Base-by-base conservation (phyloP, 2,329 filamentous ascomycete species). In the Dactylellina cionopaga region DNA sequence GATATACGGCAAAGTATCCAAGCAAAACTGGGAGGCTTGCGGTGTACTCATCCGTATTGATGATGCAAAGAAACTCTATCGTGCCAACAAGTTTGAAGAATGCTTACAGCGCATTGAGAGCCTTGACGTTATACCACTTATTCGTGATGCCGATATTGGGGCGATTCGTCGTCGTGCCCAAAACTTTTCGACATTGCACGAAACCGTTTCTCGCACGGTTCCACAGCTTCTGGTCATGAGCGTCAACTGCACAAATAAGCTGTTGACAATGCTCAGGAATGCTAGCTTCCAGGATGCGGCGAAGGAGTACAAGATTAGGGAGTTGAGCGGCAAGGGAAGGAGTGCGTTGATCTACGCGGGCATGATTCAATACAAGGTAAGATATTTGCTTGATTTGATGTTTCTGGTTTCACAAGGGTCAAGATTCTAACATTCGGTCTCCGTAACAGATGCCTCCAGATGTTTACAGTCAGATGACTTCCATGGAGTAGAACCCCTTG, bases 141-240 rank as follows among this genome's bases (percentile, higher is more conserved):
- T 88, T 52, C 89, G 91, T 13, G 82, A 83, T 22, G 91, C 92
- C 77, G 90, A 94, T 78, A 88, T 95, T 66, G 86, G 88, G 77
- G 86, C 85, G 51, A 94, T 99, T 81, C 91, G 95, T 74, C 85
- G 85, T 75, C 89, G 89, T 72, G 92, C 94, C 0, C 88, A 91
- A 77, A 89, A 89, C 74, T 98, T 99, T 82, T 87, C 91, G 13
- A 84, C 86, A 1, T 85, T 96, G 39, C 87, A 92, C 2, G 88
- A 92, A 76, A 87, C 92, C 5, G 90, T 99, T 39, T 90, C 93
- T 1, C 89, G 92, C 79, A 96, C 95, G 78, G 89, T 97, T 77
- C 94, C 94, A 15, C 92, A 94, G 80, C 84, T 98, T 74, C 86
- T 99, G 74, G 90, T 96, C 83, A 98, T 95, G 95, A 92, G 92